Evolutionary conservation across 2,329 filamentous ascomycete genomes (phyloP).

Genomic region (Neofusicoccum laricinum): DNA sequence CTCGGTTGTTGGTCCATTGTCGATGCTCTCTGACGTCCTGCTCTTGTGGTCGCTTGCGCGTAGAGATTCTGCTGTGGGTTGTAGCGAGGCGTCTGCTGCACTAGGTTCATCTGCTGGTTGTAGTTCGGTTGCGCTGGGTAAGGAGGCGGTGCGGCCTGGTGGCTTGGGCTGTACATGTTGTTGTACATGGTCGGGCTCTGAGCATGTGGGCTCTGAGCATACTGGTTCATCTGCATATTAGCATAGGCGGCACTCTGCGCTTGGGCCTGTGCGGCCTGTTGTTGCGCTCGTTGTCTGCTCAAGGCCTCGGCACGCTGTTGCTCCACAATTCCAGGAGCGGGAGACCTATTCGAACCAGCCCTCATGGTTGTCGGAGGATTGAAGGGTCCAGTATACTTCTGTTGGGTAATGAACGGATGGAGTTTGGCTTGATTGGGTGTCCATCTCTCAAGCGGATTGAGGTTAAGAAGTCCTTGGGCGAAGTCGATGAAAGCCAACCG

Average conservation of each 20-base stretch:
- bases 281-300: constrained; percentile 79
- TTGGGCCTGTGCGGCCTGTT: constrained; percentile 49
- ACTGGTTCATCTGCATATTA: constrained; percentile 57
- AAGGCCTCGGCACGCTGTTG: constrained; percentile 92
- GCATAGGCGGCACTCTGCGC: constrained; percentile 69
- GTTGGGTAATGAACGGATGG: constrained; percentile 97
- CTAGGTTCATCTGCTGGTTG: constrained; percentile 56
- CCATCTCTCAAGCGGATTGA: constrained; percentile 96
- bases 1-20: constrained; percentile 95
- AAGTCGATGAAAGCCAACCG: constrained; percentile 97
- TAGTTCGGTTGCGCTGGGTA: constrained; percentile 69
- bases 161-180: constrained; percentile 68
- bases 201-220: constrained; percentile 46
- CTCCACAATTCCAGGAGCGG: constrained; percentile 89
- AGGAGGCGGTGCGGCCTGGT: constrained; percentile 70
- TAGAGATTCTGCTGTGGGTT: constrained; percentile 69
- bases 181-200: constrained; percentile 69
- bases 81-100: constrained; percentile 38
- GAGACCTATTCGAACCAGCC: constrained; percentile 79
- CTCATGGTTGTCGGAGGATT: constrained; percentile 97
- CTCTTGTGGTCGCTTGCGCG: constrained; percentile 71
- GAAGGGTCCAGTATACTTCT: constrained; percentile 94
- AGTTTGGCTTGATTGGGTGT: constrained; percentile 96
- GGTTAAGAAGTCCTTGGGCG: constrained; percentile 85
- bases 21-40: constrained; percentile 81